Conservation (phyloP, 2,329 filamentous ascomycete genomes). For the Pseudogymnoascus sp. region DNA sequence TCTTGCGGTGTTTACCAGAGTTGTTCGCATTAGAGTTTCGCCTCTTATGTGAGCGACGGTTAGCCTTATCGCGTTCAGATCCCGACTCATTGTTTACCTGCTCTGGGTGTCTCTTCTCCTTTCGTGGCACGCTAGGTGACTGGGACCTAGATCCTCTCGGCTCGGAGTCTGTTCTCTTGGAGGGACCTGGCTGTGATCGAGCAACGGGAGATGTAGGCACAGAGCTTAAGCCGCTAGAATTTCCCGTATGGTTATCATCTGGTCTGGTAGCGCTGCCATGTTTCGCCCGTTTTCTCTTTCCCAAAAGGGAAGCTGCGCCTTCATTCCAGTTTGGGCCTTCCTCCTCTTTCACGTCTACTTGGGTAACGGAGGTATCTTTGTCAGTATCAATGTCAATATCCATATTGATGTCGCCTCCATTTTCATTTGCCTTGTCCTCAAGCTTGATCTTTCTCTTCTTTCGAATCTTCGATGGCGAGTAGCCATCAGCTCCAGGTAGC, state of each 20-base stretch:
- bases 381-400: conserved; percentile 13
- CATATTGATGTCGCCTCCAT: conserved; percentile 29
- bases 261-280: conserved; percentile 19
- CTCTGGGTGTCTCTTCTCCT: conserved; percentile 26
- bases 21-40: conserved; percentile 22
- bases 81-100: conserved; percentile 36
- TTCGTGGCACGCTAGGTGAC: conserved; percentile 33
- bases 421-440: conserved; percentile 54
- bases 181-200: conserved; percentile 25
- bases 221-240: conserved; percentile 50
- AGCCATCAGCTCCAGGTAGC: conserved; percentile 55
- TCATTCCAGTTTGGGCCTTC: conserved; percentile 26
- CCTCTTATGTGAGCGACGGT: conserved; percentile 18
- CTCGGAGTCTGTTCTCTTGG: conserved; percentile 42
- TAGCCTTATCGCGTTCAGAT: conserved; percentile 24
- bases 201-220: conserved; percentile 45
- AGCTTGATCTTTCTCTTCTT: conserved; percentile 51
- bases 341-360: conserved; percentile 20
- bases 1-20: conserved; percentile 18
- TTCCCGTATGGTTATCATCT: conserved; percentile 21
- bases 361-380: conserved; percentile 9
- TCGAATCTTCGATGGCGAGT: conserved; percentile 55
- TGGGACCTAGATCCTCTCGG: conserved; percentile 38
- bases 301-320: conserved; percentile 29
- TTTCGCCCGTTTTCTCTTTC: conserved; percentile 45